phyloP scores from a whole-genome alignment of 202 grass and related monocot genomes.

The Setaria viridis region DNA sequence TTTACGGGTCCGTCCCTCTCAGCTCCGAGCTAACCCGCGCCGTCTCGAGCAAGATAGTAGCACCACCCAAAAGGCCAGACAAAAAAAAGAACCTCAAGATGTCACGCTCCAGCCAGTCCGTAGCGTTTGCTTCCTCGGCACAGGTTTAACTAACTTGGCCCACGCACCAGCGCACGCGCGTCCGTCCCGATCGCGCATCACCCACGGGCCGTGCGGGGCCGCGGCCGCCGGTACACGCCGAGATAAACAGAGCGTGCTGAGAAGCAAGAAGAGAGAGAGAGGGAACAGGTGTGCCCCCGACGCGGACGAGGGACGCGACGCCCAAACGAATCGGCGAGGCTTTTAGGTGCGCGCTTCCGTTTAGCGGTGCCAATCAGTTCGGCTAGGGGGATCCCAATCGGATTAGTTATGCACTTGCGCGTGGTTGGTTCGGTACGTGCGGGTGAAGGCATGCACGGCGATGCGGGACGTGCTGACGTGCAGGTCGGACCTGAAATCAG shows the following conservation, averaged over 20 bases:
- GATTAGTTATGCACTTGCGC: conserved; percentile 29
- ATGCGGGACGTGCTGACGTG: conserved; percentile 20
- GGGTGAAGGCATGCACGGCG: conserved; percentile 29
- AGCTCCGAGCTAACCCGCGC: conserved; percentile 6
- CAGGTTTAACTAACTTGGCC: conserved; percentile 46
- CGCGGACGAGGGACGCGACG: conserved; percentile 15
- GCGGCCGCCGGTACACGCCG: background rate
- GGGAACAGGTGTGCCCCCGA: background rate
- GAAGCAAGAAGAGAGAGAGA: no score
- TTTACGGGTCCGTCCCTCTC: conserved; percentile 27
- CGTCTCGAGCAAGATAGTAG: conserved; percentile 15
- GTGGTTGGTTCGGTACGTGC: conserved; percentile 26
- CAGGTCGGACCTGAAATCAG: conserved; percentile 12
- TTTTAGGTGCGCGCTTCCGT: conserved; percentile 39
- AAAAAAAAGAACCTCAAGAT: background rate
- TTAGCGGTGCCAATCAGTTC: conserved; percentile 20
- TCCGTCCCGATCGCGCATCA: background rate
- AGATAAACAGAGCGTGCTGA: background rate
- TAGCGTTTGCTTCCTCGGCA: conserved; percentile 43
- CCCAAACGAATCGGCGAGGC: conserved; percentile 29
- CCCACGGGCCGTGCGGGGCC: background rate
- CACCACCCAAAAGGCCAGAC: background rate
- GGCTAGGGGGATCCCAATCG: conserved; percentile 2
- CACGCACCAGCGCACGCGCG: background rate
- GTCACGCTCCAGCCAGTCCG: background rate